Conservation (phyloP, 1,139 yeast genomes). For the Scheffersomyces parashehatae region DNA sequence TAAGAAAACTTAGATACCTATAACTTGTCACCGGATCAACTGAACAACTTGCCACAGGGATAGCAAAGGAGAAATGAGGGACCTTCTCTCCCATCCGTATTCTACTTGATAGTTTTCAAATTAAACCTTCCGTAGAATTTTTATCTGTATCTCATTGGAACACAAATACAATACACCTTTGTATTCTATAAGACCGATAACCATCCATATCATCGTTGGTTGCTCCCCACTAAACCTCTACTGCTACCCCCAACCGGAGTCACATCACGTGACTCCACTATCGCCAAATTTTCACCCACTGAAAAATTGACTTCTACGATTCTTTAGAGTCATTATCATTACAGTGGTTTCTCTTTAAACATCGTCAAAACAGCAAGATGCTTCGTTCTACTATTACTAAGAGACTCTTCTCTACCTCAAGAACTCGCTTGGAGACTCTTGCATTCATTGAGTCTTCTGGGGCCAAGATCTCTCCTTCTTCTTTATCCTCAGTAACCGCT, state of each 20-base stretch:
- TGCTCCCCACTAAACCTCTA: no score
- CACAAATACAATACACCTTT: no score
- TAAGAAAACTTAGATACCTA: no score
- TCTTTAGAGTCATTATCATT: not conserved
- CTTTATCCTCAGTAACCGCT: constrained; percentile 66
- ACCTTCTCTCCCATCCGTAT: no score
- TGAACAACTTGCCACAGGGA: no score
- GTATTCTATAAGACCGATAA: no score
- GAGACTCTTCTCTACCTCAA: constrained; percentile 33
- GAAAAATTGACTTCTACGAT: not conserved
- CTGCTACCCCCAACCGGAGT: not conserved
- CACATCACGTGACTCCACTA: not conserved
- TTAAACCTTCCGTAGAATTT: no score
- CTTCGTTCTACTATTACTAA: constrained; percentile 19
- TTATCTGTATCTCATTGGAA: no score
- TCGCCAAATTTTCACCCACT: not conserved
- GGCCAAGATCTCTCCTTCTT: constrained; percentile 56
- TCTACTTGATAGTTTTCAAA: no score
- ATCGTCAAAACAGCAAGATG: constrained; percentile 11
- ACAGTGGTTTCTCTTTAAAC: not conserved
- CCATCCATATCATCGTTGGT: no score
- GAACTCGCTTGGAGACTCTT: constrained; percentile 49
- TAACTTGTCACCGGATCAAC: no score
- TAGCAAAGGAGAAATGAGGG: no score
- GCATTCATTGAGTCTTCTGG: constrained; percentile 71